Base-by-base conservation (phyloP, 345 rosid genomes). In the Cardiospermum halicacabum region DNA sequence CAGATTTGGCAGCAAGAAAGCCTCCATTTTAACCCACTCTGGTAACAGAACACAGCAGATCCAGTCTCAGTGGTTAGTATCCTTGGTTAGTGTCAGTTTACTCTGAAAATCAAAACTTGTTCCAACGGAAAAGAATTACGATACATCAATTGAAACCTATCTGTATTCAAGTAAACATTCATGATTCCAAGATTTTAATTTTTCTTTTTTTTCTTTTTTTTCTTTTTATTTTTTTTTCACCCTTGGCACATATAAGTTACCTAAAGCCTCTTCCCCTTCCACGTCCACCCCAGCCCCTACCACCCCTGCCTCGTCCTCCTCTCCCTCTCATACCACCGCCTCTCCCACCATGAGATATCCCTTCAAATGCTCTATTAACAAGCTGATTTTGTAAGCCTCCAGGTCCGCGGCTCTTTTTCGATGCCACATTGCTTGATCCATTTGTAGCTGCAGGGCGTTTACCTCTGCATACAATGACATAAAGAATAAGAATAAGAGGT, bases 341-440 rank as follows among this genome's bases (percentile, higher is more conserved):
- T 55, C 92, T 79, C 48, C 91, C 90, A 63, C 94, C 87, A 68
- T 75, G 77, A 51, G 97, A 84, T 73, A 94, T 79, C 37, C 97
- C 99, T 73, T 94, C 91, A 51, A 91, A 80, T 57, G 97, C 97
- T 78, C 89, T 84, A 64, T 81, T 91, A 26, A 94, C 93, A 53
- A 89, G 92, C 77, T 94, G 99, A 64, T 78, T 86, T 60, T 71
- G 92, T 65, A 81, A 22, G 47, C 86, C 84, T 62, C 92, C 88
- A 0, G 75, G 75, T 30, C 92, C 89, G 16, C 96, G 89, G 27
- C 95, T 89, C 71, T 76, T 91, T 75, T 94, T 94, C 10, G 77
- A 37, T 31, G 75, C 79, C 7, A 34, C 50, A 71, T 82, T 84
- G 60, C 80, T 67, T 0, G 89, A 74, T 47, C 82, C 95, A 72